A percentile compares a stretch with the other conserved stretches of the same genome.
phyloP scores from a whole-genome alignment of 2,329 filamentous ascomycete genomes.

The Arthrobotrys sinensis region DNA sequence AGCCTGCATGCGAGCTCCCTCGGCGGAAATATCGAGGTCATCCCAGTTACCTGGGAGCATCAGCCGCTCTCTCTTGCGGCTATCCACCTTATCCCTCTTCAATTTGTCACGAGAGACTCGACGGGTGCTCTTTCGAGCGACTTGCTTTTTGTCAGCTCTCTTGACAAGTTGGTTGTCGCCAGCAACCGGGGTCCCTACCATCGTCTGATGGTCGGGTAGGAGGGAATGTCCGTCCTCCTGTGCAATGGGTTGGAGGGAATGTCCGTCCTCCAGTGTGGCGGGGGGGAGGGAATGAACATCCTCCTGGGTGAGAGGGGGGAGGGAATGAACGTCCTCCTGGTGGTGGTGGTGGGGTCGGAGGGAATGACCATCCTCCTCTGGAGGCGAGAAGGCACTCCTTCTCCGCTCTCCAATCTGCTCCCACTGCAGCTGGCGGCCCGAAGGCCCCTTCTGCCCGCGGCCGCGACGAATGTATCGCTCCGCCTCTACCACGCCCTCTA shows the following conservation, averaged over 20 bases:
- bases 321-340: not conserved
- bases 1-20: too few species aligned
- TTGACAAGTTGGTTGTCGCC: too few species aligned
- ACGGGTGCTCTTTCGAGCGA: too few species aligned
- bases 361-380: slow-evolving; percentile 1
- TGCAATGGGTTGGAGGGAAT: not conserved
- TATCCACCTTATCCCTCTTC: too few species aligned
- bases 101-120: too few species aligned
- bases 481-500: slow-evolving; percentile 1
- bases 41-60: too few species aligned
- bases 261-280: not conserved
- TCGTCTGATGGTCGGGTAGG: too few species aligned
- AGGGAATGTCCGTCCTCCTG: too few species aligned
- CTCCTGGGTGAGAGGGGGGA: not conserved
- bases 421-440: not conserved
- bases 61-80: too few species aligned
- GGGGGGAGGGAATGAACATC: not conserved
- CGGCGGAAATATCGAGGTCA: too few species aligned
- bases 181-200: too few species aligned
- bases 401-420: slow-evolving; percentile 2
- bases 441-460: not conserved
- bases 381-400: not conserved
- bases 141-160: too few species aligned
- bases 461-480: slow-evolving; percentile 4
- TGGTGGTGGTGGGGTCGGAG: not conserved